Base-by-base conservation (phyloP, 1,284 basidiomycete species). In the Kalmanozyma brasiliensis region DNA sequence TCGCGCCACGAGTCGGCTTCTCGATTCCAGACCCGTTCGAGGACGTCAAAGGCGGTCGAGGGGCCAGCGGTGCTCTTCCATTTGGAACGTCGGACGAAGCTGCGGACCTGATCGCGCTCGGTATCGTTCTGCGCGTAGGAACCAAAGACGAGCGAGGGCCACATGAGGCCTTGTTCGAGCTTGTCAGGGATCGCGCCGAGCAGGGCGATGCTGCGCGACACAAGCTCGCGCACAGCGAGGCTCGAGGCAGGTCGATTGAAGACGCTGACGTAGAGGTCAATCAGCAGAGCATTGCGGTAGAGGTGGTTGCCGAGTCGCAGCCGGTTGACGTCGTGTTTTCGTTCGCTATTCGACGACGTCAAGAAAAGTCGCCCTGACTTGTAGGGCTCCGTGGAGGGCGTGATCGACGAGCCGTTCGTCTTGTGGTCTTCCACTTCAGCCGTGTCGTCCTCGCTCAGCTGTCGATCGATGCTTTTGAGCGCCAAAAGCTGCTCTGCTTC, bases 221-320 rank as follows among this genome's bases (percentile, higher is more conserved):
- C 56, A 4, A 69, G 44, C 10, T 59, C 52, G 20, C 60, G 66
- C 19, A 69, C 44, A 2, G 43, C 52, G 2, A 46, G 48, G n/a
- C 55, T 63, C 23, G 51, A 43, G 8, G 66, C 24, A 0, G 55
- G 29, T 19, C 60, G 55, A 41, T 69, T 60, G 52, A 69, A 69
- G 26, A 69, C 60, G 13, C 46, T 55, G 26, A 69, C 49, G 44
- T 69, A 69, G 24, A 69, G 35, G 17, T 69, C 66, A 23, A 63
- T 56, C 19, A 69, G 42, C 33, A 69, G 37, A 4, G 66, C 60
- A 29, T 63, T 69, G 56, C 66, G 66, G 41, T 53, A 69, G 17
- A 69, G 56, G 8, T 63, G 66, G 19, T 69, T 63, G 42, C 41
- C 60, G 7, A 69, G 60, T 8, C 66, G 59, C 5, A 69, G 47